Base-by-base conservation (phyloP, 305 asterid species). In the Fraxinus xanthoxyloides region DNA sequence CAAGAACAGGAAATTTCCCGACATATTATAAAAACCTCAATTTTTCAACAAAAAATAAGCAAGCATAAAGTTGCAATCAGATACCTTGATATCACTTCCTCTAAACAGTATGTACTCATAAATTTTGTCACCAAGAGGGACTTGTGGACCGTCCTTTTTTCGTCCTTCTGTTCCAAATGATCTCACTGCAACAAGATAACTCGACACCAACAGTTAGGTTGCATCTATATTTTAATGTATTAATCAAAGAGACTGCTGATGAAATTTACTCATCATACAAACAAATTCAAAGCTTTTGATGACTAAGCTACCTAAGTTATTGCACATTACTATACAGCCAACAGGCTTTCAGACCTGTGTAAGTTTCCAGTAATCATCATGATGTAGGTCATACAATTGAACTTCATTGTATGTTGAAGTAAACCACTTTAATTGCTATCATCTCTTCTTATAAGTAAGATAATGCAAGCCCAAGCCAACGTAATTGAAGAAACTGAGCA, bases 111-210 rank as follows among this genome's bases (percentile, higher is more conserved):
- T 96, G 89, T 93, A 94, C 63, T 96, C 98, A 80, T 94, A 96
- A 78, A 91, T 81, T 83, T 90, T 96, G 83, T 94, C 79, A 46
- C 32, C 59, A 61, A 69, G 98, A 82, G 92, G 98, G 72, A 96
- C 94, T 83, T 94, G 98, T 12, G 98, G 94, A 21, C 99, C 98
- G 72, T 96, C 98, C 85, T 91, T 93, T 84, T 92, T 94, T 56
- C 99, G 90, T 40, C 97, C 98, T 90, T 96, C 99, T 0, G 99
- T 96, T 61, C 99, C 99, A 82, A 92, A 96, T 83, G 99, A 94
- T 85, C 74, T 73, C 78, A 78, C 70, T 34, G 92, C n/a, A 32
- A 59, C 35, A 43, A 51, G 40, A 80, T 51, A 87, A 19, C 31
- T 67, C 38, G 38, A 30, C 38, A 13, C 38, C 8, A 67, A 30